Base-by-base conservation (phyloP, 2,329 filamentous ascomycete genomes). In the Exophiala sp. region DNA sequence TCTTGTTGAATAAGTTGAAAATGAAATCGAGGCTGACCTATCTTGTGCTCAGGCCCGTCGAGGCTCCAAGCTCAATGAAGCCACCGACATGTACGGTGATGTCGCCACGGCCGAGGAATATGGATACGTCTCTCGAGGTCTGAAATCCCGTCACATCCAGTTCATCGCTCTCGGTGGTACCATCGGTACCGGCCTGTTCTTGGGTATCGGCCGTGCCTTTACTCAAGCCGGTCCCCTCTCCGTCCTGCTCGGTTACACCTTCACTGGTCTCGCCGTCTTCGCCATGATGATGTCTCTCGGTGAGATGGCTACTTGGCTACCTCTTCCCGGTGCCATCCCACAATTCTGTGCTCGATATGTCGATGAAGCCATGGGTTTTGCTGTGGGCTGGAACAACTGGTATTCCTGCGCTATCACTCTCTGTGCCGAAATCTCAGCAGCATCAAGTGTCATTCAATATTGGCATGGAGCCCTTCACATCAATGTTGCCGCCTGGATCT, bases 361-460 rank as follows among this genome's bases (percentile, higher is more conserved):
- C 32, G 71, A 74, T 58, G 68, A 73, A 62, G 71, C 71, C 24
- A 67, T 76, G 16, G 74, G 73, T 33, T 75, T 73, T 63, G 72
- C 73, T 1, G 70, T 69, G 12, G 74, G 72, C 2, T 77, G 74
- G 75, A 74, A 75, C 48, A 76, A 75, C 58, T 76, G 75, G 63
- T 71, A 77, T 42, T 71, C 71, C 24, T 69, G 73, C 56, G 71
- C 72, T n/a, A 70, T 65, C 55, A 63, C 61, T 1, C 53, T 63
- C 14, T 72, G 69, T 63, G 73, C 82, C 51, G 84, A 87, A 66
- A 84, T 86, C 51, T 80, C 81, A 0, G 84, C 84, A 12, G 81
- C 82, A n/a, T 78, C 80, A 33, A 79, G 85, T 2, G 71, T 87
- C 32, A 83, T 87, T 57, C 72, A 83, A 61, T 85, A 79, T 63